A percentile compares a stretch with the other conserved stretches of the same genome.
Conservation (phyloP, 1,284 basidiomycete genomes). For the Trametes hirsuta region DNA sequence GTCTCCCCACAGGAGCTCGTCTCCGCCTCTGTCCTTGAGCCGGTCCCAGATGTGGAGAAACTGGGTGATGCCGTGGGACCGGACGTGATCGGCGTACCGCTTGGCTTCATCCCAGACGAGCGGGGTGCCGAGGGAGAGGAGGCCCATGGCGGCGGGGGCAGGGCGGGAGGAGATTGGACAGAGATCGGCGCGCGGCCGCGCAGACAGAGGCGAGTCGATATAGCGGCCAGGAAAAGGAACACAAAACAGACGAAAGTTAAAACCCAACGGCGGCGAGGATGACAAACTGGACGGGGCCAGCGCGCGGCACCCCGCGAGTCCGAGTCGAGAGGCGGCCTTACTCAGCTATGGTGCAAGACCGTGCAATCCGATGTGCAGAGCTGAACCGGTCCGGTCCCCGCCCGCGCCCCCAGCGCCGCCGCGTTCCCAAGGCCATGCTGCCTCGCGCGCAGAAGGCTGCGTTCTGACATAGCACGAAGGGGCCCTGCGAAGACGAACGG, state of each 20-base stretch:
- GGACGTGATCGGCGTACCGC: slow-evolving; percentile 88
- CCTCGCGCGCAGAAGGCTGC: not conserved
- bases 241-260: no score
- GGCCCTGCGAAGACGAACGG: not conserved
- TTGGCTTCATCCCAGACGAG: slow-evolving; percentile 92
- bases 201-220: slow-evolving; percentile 12
- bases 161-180: slow-evolving; percentile 6
- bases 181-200: slow-evolving; percentile 1
- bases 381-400: slow-evolving; percentile 24
- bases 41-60: slow-evolving; percentile 93
- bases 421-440: not conserved
- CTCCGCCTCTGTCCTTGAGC: slow-evolving; percentile 90
- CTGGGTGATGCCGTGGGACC: slow-evolving; percentile 93
- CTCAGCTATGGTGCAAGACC: slow-evolving; percentile 29
- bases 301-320: not conserved
- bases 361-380: slow-evolving; percentile 17
- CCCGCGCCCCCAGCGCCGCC: not conserved
- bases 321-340: slow-evolving; percentile 16
- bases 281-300: slow-evolving; percentile 21
- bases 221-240: slow-evolving; percentile 11
- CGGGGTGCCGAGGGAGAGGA: slow-evolving; percentile 93
- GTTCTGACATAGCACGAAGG: not conserved
- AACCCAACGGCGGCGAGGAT: not conserved
- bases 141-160: slow-evolving; percentile 69
- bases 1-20: slow-evolving; percentile 98